Evolutionary conservation across 129 eudicot genomes (phyloP), one percentile per base, ranked within the genome.

Genomic region (Pseudognaphalium luteoalbum): DNA sequence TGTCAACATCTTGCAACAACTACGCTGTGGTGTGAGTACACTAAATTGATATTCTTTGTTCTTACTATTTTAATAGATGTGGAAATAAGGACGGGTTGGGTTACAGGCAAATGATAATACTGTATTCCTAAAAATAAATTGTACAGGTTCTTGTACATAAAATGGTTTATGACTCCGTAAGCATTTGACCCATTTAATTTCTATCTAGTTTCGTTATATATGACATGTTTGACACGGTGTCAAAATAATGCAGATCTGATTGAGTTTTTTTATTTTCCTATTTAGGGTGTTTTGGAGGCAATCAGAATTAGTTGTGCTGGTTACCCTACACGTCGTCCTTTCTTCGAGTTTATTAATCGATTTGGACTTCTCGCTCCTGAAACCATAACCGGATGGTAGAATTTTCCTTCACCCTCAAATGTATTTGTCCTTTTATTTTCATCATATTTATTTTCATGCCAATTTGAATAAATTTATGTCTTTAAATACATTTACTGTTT

Each of bases 261-360:
- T 4, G 20, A 0, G 2, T 47, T 22, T 57, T 66, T 14, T 63
- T 29, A 25, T 62, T 44, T 62, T 21, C 57, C 37, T 50, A 58
- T 66, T 33, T 80, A 95, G 99, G 99, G 99, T 81, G 99, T 95
- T 75, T 71, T 95, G 75, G 99, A 95, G 90, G 99, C 99, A 81
- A 95, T 95, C 82, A 85, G 99, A 82, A 95, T 95, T 72, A 95
- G 99, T 75, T 91, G 97, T 85, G 99, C 99, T 54, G 99, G 99
- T 41, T 95, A 82, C 78, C 99, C 99, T 80, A 95, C 99, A 73
- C 97, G 99, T 30, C 97, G 97, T 62, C 86, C 96, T 76, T 95
- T 91, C 85, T 95, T 86, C 76, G 99, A 95, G 82, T 95, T 95
- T 76, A 54, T 95, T 82, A 89, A 95, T 83, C 88, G 99, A 89